Evolutionary conservation across 805 yeast species (phyloP).

Genomic region (Blastobotrys americana): DNA sequence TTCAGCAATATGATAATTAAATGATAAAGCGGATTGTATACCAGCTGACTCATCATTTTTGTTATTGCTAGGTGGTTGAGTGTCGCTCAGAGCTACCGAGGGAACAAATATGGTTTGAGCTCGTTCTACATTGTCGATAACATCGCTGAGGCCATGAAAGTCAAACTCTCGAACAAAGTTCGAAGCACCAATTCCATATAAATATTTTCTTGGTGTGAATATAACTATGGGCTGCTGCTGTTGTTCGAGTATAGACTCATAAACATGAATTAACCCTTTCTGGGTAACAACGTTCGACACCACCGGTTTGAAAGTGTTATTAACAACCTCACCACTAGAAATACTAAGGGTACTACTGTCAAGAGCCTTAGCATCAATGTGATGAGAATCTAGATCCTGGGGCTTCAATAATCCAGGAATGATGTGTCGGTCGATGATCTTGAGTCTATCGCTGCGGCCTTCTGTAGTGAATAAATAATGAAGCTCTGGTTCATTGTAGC

Average conservation of each 20-base stretch:
- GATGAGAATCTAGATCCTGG: conserved; percentile 3
- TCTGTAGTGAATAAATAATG: conserved; percentile 34
- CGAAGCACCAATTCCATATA: conserved; percentile 52
- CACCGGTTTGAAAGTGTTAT: conserved; percentile 31
- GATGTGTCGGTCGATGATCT: conserved; percentile 35
- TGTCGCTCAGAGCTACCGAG: conserved; percentile 10
- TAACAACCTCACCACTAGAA: conserved; percentile 34
- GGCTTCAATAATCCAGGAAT: conserved; percentile 37
- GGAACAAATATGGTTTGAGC: conserved; percentile 59
- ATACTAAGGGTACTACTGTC: conserved; percentile 14
- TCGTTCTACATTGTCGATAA: conserved; percentile 47
- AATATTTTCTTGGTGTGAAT: conserved; percentile 50
- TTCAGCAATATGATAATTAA: conserved; percentile 60
- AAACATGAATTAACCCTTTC: conserved; percentile 46
- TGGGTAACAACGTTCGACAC: conserved; percentile 38
- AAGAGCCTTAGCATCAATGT: not conserved
- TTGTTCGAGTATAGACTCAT: conserved; percentile 29
- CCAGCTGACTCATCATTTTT: conserved; percentile 2
- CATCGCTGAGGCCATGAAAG: conserved; percentile 46
- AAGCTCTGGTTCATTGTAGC: conserved; percentile 37
- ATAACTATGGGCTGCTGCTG: conserved; percentile 24
- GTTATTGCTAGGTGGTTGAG: not conserved
- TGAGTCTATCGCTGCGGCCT: conserved; percentile 14
- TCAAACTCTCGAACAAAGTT: conserved; percentile 63
- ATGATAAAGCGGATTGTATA: conserved; percentile 25